phyloP scores from a whole-genome alignment of 2,329 filamentous ascomycete species.

The Zymoseptoria ardabiliae region DNA sequence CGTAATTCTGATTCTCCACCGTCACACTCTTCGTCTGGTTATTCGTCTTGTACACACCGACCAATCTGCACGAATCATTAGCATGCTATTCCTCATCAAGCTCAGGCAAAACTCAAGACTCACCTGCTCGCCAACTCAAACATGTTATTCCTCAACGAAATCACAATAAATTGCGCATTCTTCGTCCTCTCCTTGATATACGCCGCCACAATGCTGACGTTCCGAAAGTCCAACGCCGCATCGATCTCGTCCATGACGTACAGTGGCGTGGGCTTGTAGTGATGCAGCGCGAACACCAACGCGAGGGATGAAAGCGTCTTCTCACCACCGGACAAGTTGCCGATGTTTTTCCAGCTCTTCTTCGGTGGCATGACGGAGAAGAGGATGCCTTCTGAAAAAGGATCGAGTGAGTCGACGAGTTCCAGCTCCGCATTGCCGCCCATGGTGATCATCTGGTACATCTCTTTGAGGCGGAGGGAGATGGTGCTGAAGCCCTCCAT shows the following conservation, averaged over 20 bases:
- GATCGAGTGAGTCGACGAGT: conserved; percentile 90
- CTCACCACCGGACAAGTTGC: conserved; percentile 89
- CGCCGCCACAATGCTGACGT: conserved; percentile 94
- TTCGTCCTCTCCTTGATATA: conserved; percentile 99
- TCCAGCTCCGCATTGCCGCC: conserved; percentile 96
- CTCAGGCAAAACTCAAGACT: conserved; percentile 54
- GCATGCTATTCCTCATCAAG: conserved; percentile 1
- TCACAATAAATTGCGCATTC: conserved; percentile 98
- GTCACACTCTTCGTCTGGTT: conserved; percentile 57
- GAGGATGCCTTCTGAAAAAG: conserved; percentile 91
- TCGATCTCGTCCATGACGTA: conserved; percentile 99
- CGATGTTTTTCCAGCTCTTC: conserved; percentile 99
- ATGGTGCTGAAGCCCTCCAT: conserved; percentile 97
- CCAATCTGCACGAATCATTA: conserved; percentile 50
- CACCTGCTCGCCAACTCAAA: conserved; percentile 99
- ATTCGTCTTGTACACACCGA: conserved; percentile 99
- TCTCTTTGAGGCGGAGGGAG: conserved; percentile 91
- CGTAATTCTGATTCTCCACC: conserved; percentile 46
- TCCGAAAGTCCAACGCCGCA: conserved; percentile 92
- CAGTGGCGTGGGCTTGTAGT: conserved; percentile 93
- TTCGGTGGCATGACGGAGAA: conserved; percentile 99
- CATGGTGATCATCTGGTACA: conserved; percentile 99
- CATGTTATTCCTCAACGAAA: conserved; percentile 98
- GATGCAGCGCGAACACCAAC: conserved; percentile 94
- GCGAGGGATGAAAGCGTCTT: conserved; percentile 93